Conservation (phyloP, 2,329 filamentous ascomycete genomes). For the Ophiostoma angusticollis region DNA sequence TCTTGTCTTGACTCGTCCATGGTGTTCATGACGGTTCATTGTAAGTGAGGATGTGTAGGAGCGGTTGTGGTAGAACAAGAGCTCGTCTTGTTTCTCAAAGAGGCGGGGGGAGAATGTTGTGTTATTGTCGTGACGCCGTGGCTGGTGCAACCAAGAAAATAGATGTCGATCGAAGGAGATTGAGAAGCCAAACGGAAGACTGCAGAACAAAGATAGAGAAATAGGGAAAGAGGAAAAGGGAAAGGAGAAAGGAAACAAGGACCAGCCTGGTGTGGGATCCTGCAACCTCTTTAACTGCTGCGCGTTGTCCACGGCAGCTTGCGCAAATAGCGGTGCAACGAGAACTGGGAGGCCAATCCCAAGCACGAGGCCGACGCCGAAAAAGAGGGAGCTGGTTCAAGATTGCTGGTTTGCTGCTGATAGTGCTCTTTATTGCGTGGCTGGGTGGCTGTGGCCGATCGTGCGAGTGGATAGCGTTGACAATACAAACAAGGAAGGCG, state of each 20-base stretch:
- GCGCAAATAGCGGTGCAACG: neutral
- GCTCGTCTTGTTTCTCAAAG: too few species aligned
- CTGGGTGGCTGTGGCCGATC: constrained; percentile 8
- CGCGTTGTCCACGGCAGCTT: constrained; percentile 5
- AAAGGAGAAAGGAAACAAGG: neutral
- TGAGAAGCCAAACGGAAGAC: neutral
- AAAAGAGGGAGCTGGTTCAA: constrained; percentile 1
- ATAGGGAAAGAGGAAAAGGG: constrained; percentile 1
- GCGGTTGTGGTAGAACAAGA: too few species aligned
- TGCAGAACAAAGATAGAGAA: neutral
- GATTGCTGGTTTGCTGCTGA: too few species aligned
- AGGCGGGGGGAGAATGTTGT: neutral
- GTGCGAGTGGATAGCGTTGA: neutral
- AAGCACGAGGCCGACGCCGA: neutral
- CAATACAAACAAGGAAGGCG: neutral
- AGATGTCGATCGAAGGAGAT: neutral
- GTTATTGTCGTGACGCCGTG: neutral
- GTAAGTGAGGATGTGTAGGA: too few species aligned
- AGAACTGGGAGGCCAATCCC: neutral
- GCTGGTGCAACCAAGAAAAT: neutral
- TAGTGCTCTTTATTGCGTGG: constrained; percentile 3
- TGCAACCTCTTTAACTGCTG: constrained; percentile 4
- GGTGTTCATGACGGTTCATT: constrained; percentile 11
- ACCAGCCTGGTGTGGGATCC: neutral
- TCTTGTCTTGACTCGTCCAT: constrained; percentile 28